A percentile compares a stretch with the other conserved stretches of the same genome.
These are phyloP conservation scores for Polyplosphaeria fusca DNA, from an alignment of 495 filamentous ascomycete species.

Conservation along the genomic window DNA sequence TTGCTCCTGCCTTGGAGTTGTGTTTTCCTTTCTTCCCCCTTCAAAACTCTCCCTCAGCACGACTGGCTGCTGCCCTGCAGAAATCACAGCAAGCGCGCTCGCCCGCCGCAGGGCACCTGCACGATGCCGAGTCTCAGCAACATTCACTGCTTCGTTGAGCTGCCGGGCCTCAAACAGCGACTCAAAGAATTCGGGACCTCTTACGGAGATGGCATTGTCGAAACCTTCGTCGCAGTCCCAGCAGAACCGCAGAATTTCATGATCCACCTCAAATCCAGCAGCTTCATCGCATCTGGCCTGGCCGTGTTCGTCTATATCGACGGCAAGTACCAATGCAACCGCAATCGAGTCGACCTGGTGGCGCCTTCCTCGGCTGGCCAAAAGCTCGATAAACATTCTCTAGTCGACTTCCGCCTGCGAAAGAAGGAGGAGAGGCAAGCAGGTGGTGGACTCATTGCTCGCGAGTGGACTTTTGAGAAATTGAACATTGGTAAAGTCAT, in stretches of 20 bases:
- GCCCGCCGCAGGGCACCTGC: neutral
- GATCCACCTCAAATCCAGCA: conserved; percentile 43
- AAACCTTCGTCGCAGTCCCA: conserved; percentile 47
- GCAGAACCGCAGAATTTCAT: conserved; percentile 38
- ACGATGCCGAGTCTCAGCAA: neutral
- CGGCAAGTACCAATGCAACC: conserved; percentile 51
- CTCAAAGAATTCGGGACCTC: conserved; percentile 45
- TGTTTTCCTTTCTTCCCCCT: no score
- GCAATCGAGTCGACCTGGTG: conserved; percentile 43
- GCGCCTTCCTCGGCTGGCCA: conserved; percentile 23
- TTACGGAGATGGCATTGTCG: conserved; percentile 48
- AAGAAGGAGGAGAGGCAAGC: conserved; percentile 46
- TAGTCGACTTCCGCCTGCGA: conserved; percentile 44
- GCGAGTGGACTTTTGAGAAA: conserved; percentile 47
- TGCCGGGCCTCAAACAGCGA: conserved; percentile 34
- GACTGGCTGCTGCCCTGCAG: no score
- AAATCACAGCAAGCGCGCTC: no score
- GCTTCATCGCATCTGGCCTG: conserved; percentile 48
- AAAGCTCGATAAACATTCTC: conserved; percentile 14
- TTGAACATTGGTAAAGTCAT: conserved; percentile 41
- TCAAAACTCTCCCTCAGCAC: no score
- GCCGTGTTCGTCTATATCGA: conserved; percentile 52
- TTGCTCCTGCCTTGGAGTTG: no score
- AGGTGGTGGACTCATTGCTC: conserved; percentile 43
- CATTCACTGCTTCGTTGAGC: conserved; percentile 46